Percentiles rank a stretch among this genome's conserved stretches.
phyloP scores from a whole-genome alignment of 1,139 yeast genomes.

The Williopsis jadinii region DNA sequence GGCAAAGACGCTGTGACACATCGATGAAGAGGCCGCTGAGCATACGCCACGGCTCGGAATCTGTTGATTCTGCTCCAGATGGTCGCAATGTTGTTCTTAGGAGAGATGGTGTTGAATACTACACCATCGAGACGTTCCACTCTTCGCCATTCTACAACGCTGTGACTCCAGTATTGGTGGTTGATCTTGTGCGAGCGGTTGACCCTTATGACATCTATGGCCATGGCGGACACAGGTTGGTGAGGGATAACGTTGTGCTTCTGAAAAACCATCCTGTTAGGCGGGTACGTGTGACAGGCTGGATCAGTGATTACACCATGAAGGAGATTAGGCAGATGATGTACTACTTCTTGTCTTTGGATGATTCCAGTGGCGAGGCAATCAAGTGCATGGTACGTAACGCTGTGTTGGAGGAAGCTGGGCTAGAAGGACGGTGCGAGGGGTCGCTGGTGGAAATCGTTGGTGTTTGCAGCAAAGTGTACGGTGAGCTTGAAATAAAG shows the following conservation, averaged over 20 bases:
- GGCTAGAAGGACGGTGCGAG: constrained; percentile 4
- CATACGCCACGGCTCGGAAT: not conserved
- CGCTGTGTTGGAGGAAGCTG: constrained; percentile 10
- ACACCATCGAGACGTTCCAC: constrained; percentile 31
- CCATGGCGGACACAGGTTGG: constrained; percentile 12
- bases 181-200: constrained; percentile 24
- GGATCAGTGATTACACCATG: constrained; percentile 21
- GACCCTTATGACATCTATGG: constrained; percentile 25
- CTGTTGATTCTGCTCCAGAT: constrained; percentile 30
- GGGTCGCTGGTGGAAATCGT: constrained; percentile 10
- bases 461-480: constrained; percentile 12
- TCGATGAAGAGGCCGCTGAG: too few relatives aligned
- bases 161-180: constrained; percentile 26
- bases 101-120: constrained; percentile 24
- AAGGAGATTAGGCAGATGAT: constrained; percentile 10
- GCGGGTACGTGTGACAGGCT: constrained; percentile 27
- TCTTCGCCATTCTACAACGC: constrained; percentile 25
- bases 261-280: constrained; percentile 33
- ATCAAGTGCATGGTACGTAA: constrained; percentile 14
- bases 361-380: constrained; percentile 26
- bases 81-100: constrained; percentile 27
- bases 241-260: constrained; percentile 19
- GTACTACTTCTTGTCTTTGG: constrained; percentile 20
- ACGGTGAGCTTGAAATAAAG: constrained; percentile 21
- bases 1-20: too few relatives aligned